phyloP scores from a whole-genome alignment of 805 yeast species.

The Ogataea pini region DNA sequence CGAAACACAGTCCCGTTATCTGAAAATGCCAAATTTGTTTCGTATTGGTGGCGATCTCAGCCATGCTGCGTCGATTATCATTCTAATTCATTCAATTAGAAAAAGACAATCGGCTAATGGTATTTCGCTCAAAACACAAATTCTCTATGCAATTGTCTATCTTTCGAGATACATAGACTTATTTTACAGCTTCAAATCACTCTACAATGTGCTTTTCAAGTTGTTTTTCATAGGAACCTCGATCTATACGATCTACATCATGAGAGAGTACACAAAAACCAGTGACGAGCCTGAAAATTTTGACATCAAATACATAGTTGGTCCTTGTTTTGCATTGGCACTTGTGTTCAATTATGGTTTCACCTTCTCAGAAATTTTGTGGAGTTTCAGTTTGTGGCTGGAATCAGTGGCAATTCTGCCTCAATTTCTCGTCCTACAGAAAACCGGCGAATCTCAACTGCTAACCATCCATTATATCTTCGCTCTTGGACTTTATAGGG shows the following conservation, averaged over 20 bases:
- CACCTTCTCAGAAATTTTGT: constrained; percentile 60
- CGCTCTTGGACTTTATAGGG: constrained; percentile 88
- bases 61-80: constrained; percentile 76
- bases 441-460: constrained; percentile 83
- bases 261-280: constrained; percentile 64
- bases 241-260: constrained; percentile 68
- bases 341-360: constrained; percentile 69
- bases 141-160: constrained; percentile 72
- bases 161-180: constrained; percentile 71
- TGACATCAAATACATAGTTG: constrained; percentile 67
- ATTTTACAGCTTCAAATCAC: constrained; percentile 54
- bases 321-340: constrained; percentile 56
- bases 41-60: constrained; percentile 65
- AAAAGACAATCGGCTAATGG: constrained; percentile 72
- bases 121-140: constrained; percentile 85
- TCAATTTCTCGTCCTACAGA: constrained; percentile 86
- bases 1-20: neutral
- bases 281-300: constrained; percentile 68
- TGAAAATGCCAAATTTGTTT: constrained; percentile 42
- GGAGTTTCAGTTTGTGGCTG: constrained; percentile 93
- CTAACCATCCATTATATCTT: constrained; percentile 91
- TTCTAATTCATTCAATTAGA: constrained; percentile 71
- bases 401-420: constrained; percentile 92
- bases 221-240: constrained; percentile 77
- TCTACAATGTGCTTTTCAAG: constrained; percentile 82